Base-by-base conservation (phyloP, 1,284 basidiomycete species). In the Cerrena zonata region DNA sequence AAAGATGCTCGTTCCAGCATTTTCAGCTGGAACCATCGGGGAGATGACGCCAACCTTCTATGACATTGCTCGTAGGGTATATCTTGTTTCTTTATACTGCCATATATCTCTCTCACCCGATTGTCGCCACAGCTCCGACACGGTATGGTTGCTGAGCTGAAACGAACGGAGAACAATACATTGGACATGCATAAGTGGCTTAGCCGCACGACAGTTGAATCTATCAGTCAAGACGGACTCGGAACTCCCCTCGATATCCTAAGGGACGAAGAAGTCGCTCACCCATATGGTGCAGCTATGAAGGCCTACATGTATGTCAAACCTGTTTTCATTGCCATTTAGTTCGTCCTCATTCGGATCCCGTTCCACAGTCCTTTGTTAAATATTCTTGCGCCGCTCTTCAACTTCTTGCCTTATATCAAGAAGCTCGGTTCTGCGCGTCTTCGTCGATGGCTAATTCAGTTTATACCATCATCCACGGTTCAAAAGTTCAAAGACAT, bases 241-340 rank as follows among this genome's bases (percentile, higher is more conserved):
- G 70, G 70, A 1, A 63, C 71, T 49, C 67, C 69, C 5, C 71
- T 72, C 60, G 61, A 69, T 45, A 60, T 65, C 18, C 60, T 69
- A 24, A 55, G 56, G 5, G 30, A 34, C 18, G 23, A 38, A 22
- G 53, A 54, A 21, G 55, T 65, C 10, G 61, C 61, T 23, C 45
- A 58, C 45, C 55, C 61, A 19, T 67, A 66, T 41, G 55, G 52
- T 1, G 53, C 56, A 7, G 54, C 62, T 2, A 48, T 63, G 36
- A 63, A 62, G 34, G 51, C 50, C 0, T 61, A 56, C 43, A 49
- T 58, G 60, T 63, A 37, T 7, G 57, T 44, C 21, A 3, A 19
- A 21, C 21, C 7, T 11, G 13, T 11, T 7, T 11, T 26, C 19
- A 11, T 23, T 46, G 23, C 13, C 15, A 15, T 12, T 5, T 26